Evolutionary conservation across 2,329 filamentous ascomycete species (phyloP).

Genomic region (Ophiostoma sp.): DNA sequence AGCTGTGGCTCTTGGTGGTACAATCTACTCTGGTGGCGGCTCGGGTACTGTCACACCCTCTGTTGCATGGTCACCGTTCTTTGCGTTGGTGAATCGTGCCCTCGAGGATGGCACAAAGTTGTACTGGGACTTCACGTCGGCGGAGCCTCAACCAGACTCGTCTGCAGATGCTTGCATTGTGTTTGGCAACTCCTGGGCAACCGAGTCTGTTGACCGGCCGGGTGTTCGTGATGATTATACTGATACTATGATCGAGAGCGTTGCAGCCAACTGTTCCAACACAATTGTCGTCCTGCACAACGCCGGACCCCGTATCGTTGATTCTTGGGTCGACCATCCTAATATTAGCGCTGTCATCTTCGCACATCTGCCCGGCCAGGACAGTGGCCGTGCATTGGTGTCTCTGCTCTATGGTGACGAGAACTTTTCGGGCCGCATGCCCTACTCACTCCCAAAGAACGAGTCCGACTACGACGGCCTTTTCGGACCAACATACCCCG

Average conservation of each 20-base stretch:
- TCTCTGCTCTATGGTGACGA: constrained; percentile 52
- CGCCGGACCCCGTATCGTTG: constrained; percentile 54
- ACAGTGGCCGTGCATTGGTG: constrained; percentile 51
- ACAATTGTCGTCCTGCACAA: constrained; percentile 62
- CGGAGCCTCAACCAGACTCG: constrained; percentile 44
- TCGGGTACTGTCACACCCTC: constrained; percentile 35
- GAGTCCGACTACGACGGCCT: constrained; percentile 43
- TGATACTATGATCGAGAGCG: constrained; percentile 50
- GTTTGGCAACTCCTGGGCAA: constrained; percentile 60
- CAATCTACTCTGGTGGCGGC: constrained; percentile 39
- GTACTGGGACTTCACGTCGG: constrained; percentile 52
- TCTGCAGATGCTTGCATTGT: constrained; percentile 60
- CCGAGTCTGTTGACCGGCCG: constrained; percentile 62
- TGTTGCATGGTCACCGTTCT: constrained; percentile 46
- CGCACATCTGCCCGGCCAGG: constrained; percentile 59
- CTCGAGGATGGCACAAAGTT: constrained; percentile 52
- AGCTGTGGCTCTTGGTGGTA: constrained; percentile 38
- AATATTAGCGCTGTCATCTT: constrained; percentile 60
- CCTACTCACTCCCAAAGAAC: constrained; percentile 54
- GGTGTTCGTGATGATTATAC: constrained; percentile 61
- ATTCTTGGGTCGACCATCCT: constrained; percentile 54
- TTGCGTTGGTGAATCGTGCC: constrained; percentile 48
- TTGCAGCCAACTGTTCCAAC: constrained; percentile 54
- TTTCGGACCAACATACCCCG: constrained; percentile 6
- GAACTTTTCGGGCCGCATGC: constrained; percentile 53